phyloP scores from a whole-genome alignment of 1,284 basidiomycete genomes.

The Ceratobasidium sp. region DNA sequence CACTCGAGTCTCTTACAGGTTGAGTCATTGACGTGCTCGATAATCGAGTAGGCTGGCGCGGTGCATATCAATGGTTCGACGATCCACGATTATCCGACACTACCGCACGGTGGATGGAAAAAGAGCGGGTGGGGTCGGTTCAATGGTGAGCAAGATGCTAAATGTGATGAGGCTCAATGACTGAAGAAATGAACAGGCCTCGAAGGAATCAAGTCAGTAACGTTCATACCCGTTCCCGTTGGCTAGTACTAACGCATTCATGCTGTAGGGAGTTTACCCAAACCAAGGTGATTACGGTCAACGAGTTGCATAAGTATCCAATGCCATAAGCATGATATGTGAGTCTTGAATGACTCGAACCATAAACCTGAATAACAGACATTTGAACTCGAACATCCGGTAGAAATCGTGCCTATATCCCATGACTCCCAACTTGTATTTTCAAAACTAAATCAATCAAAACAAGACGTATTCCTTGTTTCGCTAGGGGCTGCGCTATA shows the following conservation, averaged over 20 bases:
- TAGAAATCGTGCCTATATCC: no score
- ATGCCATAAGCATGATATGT: conserved; percentile 4
- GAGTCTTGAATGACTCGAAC: no score
- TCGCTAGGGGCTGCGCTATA: no score
- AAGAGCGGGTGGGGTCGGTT: conserved; percentile 50
- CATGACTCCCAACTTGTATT: no score
- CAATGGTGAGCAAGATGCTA: conserved; percentile 41
- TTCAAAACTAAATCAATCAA: no score
- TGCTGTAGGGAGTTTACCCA: conserved; percentile 51
- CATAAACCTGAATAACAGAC: no score
- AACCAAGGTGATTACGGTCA: conserved; percentile 50
- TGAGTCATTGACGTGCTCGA: not conserved
- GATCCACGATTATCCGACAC: conserved; percentile 44
- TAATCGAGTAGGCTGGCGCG: conserved; percentile 35
- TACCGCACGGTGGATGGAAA: conserved; percentile 52
- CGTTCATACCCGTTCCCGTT: no score
- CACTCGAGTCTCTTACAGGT: no score
- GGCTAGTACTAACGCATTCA: no score
- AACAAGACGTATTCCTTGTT: no score
- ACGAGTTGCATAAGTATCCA: conserved; percentile 49
- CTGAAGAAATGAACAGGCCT: not conserved
- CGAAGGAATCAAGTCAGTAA: conserved; percentile 37
- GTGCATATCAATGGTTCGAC: conserved; percentile 54
- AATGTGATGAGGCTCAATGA: not conserved
- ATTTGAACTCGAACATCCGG: no score